Base-by-base conservation (phyloP, 148 eudicot genomes). In the Rhododendron molle region DNA sequence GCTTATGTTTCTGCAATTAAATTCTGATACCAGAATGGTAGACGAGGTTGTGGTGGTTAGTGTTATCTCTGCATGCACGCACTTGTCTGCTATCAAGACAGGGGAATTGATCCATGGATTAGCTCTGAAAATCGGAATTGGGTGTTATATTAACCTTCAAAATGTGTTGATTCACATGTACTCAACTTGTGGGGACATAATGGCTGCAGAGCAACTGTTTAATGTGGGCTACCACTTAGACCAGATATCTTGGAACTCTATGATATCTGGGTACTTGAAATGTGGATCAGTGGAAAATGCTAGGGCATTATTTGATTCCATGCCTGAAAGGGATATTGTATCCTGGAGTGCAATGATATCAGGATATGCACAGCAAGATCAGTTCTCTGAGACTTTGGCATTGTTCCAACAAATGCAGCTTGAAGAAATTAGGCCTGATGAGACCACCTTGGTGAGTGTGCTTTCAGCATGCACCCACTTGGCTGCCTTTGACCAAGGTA, bases 271-370 rank as follows among this genome's bases (percentile, higher is more conserved):
- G 49, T 93, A 93, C 90, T 74, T 90, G 80, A 92, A 91, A 84
- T 90, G 92, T 80, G 92, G 93, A 23, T 87, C 81, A 65, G 56
- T 90, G 11, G 93, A 90, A 47, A 88, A 85, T 44, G 95, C 93
- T 40, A 87, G 89, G 46, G 86, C 69, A 77, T 86, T 94, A 32
- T 94, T 94, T 86, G 89, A 94, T 87, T 58, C 80, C 26, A 93
- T 94, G 95, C 92, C 92, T 47, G 90, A 88, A 78, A 95, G 87
- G 90, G 98, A 95, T 89, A 84, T 89, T n/a, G 92, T 93, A 54
- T 90, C 98, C 46, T 95, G 98, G 98, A 90, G 92, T 87, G 91
- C 94, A 71, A 91, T 95, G 92, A 91, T 95, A 80, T 91, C 98
- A 32, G 95, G 98, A 69, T 91, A 90, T 88, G 88, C 91, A 50